A percentile compares a stretch with the other conserved stretches of the same genome.
Conservation (phyloP, 2,329 filamentous ascomycete genomes). For the Ophidiomyces ophidiicola region DNA sequence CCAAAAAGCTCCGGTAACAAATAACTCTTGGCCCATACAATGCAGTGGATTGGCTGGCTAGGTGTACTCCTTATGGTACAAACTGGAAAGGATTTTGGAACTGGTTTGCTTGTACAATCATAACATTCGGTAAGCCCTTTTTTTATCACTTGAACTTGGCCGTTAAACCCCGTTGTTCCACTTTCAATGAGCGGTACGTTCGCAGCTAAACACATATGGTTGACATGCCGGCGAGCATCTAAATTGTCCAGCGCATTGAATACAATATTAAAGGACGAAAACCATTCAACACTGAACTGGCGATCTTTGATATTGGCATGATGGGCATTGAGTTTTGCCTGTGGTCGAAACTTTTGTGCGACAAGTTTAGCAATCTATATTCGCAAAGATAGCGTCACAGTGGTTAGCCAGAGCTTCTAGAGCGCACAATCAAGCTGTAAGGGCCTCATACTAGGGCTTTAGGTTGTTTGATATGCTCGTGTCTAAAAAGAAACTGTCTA, state of each 20-base stretch:
- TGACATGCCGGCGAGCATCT: slow-evolving; percentile 86
- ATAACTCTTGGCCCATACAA: slow-evolving; percentile 97
- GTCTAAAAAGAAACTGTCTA: slow-evolving; percentile 89
- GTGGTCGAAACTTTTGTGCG: slow-evolving; percentile 79
- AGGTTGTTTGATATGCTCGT: slow-evolving; percentile 95
- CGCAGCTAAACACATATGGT: slow-evolving; percentile 90
- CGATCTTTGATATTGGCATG: slow-evolving; percentile 91
- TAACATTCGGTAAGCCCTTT: slow-evolving; percentile 89
- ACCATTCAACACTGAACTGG: slow-evolving; percentile 81
- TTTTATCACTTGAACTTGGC: slow-evolving; percentile 93
- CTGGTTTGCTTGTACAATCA: slow-evolving; percentile 81
- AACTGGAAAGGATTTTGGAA: slow-evolving; percentile 85
- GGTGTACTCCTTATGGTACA: slow-evolving; percentile 96
- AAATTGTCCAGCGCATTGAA: slow-evolving; percentile 97
- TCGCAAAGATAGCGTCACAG: slow-evolving; percentile 18
- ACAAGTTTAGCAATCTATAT: slow-evolving; percentile 78
- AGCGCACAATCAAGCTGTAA: not conserved
- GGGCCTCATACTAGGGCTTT: slow-evolving; percentile 65
- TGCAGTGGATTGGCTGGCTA: slow-evolving; percentile 93
- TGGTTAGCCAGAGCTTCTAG: slow-evolving; percentile 15
- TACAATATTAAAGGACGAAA: slow-evolving; percentile 66
- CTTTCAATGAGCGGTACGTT: slow-evolving; percentile 88
- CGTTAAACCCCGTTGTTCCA: slow-evolving; percentile 94
- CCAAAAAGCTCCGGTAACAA: slow-evolving; percentile 91
- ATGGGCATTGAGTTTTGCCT: slow-evolving; percentile 72